These are phyloP conservation scores for Beauveria sp. DNA, from an alignment of 2,329 filamentous ascomycete genomes.

Conservation along the genomic window DNA sequence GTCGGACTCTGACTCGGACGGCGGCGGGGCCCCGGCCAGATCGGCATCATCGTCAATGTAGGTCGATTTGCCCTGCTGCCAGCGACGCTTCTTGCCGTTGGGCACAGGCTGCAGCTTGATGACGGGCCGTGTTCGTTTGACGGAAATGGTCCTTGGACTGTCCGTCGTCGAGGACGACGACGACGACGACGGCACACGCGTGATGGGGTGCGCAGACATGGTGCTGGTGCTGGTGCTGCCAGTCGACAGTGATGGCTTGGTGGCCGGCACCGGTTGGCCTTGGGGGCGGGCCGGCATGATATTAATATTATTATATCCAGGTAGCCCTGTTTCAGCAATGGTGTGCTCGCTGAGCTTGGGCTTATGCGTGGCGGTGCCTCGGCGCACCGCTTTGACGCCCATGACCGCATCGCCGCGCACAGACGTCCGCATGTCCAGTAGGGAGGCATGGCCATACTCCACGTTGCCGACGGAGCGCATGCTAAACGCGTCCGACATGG, in stretches of 20 bases:
- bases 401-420: constrained; percentile 8
- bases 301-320: constrained; percentile 2
- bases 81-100: constrained; percentile 20
- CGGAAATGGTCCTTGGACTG: constrained; percentile 23
- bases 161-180: constrained; percentile 16
- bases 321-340: background rate
- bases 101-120: constrained; percentile 24
- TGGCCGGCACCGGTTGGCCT: background rate
- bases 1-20: constrained; percentile 11
- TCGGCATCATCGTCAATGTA: constrained; percentile 36
- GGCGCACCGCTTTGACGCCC: background rate
- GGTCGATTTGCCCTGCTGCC: constrained; percentile 15
- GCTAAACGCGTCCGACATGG: constrained; percentile 27
- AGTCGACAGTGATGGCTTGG: background rate
- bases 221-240: background rate
- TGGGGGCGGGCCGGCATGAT: background rate
- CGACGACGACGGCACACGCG: constrained; percentile 15
- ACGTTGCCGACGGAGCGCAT: constrained; percentile 28
- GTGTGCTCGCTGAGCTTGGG: background rate
- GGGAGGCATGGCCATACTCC: constrained; percentile 31
- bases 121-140: constrained; percentile 21
- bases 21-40: constrained; percentile 13
- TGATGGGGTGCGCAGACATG: constrained; percentile 8
- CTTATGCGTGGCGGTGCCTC: constrained; percentile 1
- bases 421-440: constrained; percentile 28